Percentiles rank a stretch among this genome's conserved stretches.
Evolutionary conservation across 2,329 filamentous ascomycete species (phyloP).

Genomic region (Rachicladosporium sp.): DNA sequence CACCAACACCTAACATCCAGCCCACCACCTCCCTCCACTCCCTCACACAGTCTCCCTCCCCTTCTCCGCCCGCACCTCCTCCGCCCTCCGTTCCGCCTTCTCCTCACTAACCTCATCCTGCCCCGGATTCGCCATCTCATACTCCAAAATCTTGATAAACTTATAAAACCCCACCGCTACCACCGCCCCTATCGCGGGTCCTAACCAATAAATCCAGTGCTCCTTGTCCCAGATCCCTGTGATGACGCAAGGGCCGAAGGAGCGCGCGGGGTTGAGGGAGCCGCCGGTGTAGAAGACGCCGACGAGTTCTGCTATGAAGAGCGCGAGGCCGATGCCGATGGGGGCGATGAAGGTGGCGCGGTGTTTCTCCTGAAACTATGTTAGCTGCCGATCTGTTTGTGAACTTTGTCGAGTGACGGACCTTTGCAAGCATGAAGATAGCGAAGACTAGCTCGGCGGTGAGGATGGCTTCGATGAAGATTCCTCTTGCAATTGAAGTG

Average conservation of each 20-base stretch:
- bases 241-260: slow-evolving; percentile 30
- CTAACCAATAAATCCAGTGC: slow-evolving; percentile 32
- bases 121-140: slow-evolving; percentile 39
- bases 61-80: not conserved
- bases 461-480: slow-evolving; percentile 57
- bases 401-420: slow-evolving; percentile 42
- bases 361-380: slow-evolving; percentile 44
- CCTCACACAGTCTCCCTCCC: not conserved
- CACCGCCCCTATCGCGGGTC: slow-evolving; percentile 33
- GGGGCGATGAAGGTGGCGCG: slow-evolving; percentile 60
- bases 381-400: slow-evolving; percentile 49
- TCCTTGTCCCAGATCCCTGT: slow-evolving; percentile 25
- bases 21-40: slow-evolving; percentile 11
- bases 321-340: slow-evolving; percentile 56
- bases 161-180: slow-evolving; percentile 37
- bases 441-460: slow-evolving; percentile 52
- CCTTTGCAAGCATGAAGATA: slow-evolving; percentile 53
- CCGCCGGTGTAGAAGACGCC: slow-evolving; percentile 35
- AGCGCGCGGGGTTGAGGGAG: slow-evolving; percentile 29
- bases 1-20: too few species aligned
- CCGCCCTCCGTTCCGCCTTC: slow-evolving; percentile 20
- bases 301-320: slow-evolving; percentile 50
- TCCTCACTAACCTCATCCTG: slow-evolving; percentile 33
- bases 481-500: slow-evolving; percentile 42
- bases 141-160: slow-evolving; percentile 37